Evolutionary conservation across 1,284 basidiomycete genomes (phyloP), one percentile per base, ranked within the genome.

Genomic region (Fomitopsis palustris): DNA sequence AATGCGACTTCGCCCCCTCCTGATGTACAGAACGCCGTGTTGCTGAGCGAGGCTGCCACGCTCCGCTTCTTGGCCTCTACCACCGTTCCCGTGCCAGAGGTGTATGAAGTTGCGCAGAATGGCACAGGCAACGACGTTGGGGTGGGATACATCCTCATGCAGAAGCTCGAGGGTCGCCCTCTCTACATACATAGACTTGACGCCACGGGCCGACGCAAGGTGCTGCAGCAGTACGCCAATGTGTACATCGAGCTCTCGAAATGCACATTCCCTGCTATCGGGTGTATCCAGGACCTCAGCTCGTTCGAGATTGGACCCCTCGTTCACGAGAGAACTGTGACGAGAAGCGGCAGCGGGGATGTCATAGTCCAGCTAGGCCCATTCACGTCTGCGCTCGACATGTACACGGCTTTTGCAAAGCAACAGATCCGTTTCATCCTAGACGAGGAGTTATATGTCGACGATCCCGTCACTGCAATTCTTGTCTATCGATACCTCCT

Each of bases 401-500:
- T 61, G 55, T 55, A 42, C 21, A 19, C 23, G 17, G 23, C 47
- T 5, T 19, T 51, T 14, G 41, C 55, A 19, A 31, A 55, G 17
- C 56, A 49, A 4, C 51, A 54, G 31, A 27, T 61, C 31, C 53
- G 57, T 14, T 37, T 45, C n/a, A 63, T 63, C 16, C 37, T 43
- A 19, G 19, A 27, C 29, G 23, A 53, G 17, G 53, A 63, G 54
- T 19, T 51, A 12, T 57, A 63, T 55, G 25, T 31, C 23, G 43
- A 51, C 19, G 38, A 53, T 17, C 21, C 58, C 5, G 39, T 59
- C 19, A 58, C 61, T n/a, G 58, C 57, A 5, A 61, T 65, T 53
- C 63, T 65, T 9, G 51, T 64, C 19, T 63, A 65, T 37, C 60
- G 56, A 21, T 60, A 54, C 47, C 58, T 64, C 23, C 54, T 60